Evolutionary conservation across 768 basidiomycete genomes (phyloP).

Genomic region (Kwoniella europaea): DNA sequence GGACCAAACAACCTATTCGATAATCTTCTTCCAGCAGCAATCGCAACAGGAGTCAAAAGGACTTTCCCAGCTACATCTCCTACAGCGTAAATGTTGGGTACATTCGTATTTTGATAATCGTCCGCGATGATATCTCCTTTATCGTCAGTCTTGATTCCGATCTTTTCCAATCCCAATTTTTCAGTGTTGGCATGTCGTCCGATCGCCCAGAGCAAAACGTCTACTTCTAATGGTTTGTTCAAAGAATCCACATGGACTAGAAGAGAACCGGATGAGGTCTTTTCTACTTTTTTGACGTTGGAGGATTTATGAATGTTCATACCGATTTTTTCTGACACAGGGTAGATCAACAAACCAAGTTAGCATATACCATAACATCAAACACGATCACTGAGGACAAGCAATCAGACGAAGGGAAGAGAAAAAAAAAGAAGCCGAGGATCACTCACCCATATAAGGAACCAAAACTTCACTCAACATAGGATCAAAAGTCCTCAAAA

Average conservation of each 20-base stretch:
- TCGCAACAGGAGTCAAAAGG: slow-evolving; percentile 93
- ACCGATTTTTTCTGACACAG: slow-evolving; percentile 74
- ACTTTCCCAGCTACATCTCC: slow-evolving; percentile 94
- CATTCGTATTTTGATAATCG: slow-evolving; percentile 82
- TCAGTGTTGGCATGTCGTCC: slow-evolving; percentile 83
- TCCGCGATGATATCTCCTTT: slow-evolving; percentile 88
- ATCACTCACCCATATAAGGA: slow-evolving; percentile 71
- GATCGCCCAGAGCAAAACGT: slow-evolving; percentile 90
- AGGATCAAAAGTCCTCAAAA: slow-evolving; percentile 91
- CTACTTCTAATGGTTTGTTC: slow-evolving; percentile 80
- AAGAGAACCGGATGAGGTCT: slow-evolving; percentile 67
- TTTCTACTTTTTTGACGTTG: slow-evolving; percentile 75
- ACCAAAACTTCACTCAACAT: slow-evolving; percentile 80
- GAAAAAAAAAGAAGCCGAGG: background rate
- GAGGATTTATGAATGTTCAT: slow-evolving; percentile 80
- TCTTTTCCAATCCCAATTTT: slow-evolving; percentile 74
- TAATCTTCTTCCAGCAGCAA: slow-evolving; percentile 88
- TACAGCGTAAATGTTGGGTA: slow-evolving; percentile 75
- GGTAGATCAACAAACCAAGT: background rate
- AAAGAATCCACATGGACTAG: slow-evolving; percentile 72
- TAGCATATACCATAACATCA: background rate
- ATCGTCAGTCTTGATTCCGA: slow-evolving; percentile 74
- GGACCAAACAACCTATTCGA: slow-evolving; percentile 90
- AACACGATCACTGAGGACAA: no score
- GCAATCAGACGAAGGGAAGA: no score